Percentiles rank a stretch among this genome's conserved stretches.
phyloP scores from a whole-genome alignment of 1,284 basidiomycete species.

The Puccinia hordei region DNA sequence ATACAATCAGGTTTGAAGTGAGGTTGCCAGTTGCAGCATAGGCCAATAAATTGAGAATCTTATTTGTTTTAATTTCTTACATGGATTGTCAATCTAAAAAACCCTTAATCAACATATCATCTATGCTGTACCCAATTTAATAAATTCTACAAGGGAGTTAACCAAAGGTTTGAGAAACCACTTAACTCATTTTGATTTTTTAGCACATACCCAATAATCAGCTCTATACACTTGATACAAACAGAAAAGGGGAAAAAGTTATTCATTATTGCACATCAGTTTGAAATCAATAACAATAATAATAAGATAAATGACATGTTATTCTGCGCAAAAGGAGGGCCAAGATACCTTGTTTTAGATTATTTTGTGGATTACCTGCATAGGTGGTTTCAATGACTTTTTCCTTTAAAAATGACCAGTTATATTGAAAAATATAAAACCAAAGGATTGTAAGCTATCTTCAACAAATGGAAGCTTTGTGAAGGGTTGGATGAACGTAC shows the following conservation, averaged over 20 bases:
- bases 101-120: too few relatives aligned
- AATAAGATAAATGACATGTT: not conserved
- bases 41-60: too few relatives aligned
- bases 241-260: too few relatives aligned
- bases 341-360: constrained; percentile 33
- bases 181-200: constrained; percentile 8
- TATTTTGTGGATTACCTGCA: constrained; percentile 33
- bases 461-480: not conserved
- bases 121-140: too few relatives aligned
- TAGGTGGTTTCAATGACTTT: constrained; percentile 41
- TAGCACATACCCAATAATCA: constrained; percentile 20
- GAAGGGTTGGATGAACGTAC: not conserved
- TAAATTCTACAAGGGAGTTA: too few relatives aligned
- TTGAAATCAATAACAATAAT: not conserved
- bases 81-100: too few relatives aligned
- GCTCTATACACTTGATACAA: constrained; percentile 23
- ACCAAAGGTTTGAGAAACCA: too few relatives aligned
- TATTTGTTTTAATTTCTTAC: too few relatives aligned
- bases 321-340: not conserved
- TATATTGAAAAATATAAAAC: not conserved
- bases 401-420: constrained; percentile 6
- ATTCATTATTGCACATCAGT: too few relatives aligned
- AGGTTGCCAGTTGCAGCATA: too few relatives aligned
- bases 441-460: not conserved
- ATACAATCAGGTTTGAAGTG: too few relatives aligned